Conservation (phyloP, 805 yeast genomes). For the Yamadazyma laniorum region DNA sequence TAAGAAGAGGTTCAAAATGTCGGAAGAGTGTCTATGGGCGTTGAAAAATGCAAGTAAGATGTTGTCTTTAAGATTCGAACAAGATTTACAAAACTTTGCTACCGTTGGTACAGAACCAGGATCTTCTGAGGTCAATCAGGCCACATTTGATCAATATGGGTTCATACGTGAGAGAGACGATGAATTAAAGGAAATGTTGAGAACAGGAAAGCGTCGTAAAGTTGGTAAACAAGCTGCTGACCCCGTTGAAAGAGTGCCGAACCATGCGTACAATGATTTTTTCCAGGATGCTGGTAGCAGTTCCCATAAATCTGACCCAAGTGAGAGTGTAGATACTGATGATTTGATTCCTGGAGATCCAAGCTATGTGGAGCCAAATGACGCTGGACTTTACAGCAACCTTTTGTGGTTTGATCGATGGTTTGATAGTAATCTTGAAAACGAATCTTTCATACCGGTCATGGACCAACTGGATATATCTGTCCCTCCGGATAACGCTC, state of each 20-base stretch:
- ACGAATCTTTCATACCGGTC: background rate
- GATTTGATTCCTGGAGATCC: constrained; percentile 6
- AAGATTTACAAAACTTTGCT: constrained; percentile 35
- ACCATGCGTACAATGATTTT: background rate
- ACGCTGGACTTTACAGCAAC: constrained; percentile 37
- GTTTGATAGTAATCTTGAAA: constrained; percentile 25
- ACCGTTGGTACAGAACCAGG: constrained; percentile 54
- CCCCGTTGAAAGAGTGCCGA: background rate
- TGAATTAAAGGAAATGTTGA: constrained; percentile 11
- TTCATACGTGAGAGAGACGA: constrained; percentile 7
- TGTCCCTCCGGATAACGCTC: no score
- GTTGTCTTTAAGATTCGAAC: constrained; percentile 43
- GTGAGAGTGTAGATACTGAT: constrained; percentile 1
- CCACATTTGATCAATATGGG: constrained; percentile 49
- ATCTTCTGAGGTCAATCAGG: constrained; percentile 47
- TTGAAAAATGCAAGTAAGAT: constrained; percentile 54
- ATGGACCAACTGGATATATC: background rate
- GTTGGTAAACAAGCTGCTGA: background rate
- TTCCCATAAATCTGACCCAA: background rate
- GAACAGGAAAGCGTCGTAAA: constrained; percentile 11
- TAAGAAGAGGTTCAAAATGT: constrained; percentile 47
- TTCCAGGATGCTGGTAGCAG: background rate
- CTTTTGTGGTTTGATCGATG: constrained; percentile 58
- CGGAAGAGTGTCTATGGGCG: constrained; percentile 62
- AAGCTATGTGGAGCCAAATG: constrained; percentile 16